Conservation (phyloP, 2,329 filamentous ascomycete genomes). For the Microdochium paspali region DNA sequence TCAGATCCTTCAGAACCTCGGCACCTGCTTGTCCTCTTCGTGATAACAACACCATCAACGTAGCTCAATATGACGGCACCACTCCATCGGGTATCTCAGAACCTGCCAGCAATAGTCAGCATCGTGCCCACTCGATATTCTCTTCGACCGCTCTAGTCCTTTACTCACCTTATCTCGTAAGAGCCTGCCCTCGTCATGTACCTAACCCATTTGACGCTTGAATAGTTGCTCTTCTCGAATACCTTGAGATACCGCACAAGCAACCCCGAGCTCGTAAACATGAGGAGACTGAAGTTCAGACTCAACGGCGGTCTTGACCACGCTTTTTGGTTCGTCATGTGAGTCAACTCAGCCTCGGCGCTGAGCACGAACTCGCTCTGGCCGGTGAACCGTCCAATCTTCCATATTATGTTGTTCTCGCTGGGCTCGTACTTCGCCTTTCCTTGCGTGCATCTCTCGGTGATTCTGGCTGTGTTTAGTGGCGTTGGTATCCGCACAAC, state of each 20-base stretch:
- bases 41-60: too few species aligned
- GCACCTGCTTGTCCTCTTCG: too few species aligned
- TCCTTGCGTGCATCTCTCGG: conserved; percentile 85
- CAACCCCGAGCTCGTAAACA: conserved; percentile 95
- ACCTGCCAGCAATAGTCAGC: too few species aligned
- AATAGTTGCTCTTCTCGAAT: conserved; percentile 99
- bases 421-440: conserved; percentile 98
- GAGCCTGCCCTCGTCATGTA: conserved; percentile 98
- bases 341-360: conserved; percentile 85
- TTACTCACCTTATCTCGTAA: conserved; percentile 81
- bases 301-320: conserved; percentile 92
- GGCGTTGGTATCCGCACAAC: conserved; percentile 90
- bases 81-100: too few species aligned
- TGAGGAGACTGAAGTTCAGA: conserved; percentile 85
- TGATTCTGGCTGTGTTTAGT: conserved; percentile 90
- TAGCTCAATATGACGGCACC: too few species aligned
- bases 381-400: conserved; percentile 97
- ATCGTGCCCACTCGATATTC: too few species aligned
- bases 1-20: too few species aligned
- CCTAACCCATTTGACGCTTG: conserved; percentile 96
- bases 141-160: too few species aligned
- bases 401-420: conserved; percentile 98
- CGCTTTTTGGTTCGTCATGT: conserved; percentile 96
- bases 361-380: conserved; percentile 93
- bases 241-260: conserved; percentile 94